These are phyloP conservation scores for Salisapilia sapeloensis DNA, from an alignment of 352 stramenopile species.

Conservation along the genomic window DNA sequence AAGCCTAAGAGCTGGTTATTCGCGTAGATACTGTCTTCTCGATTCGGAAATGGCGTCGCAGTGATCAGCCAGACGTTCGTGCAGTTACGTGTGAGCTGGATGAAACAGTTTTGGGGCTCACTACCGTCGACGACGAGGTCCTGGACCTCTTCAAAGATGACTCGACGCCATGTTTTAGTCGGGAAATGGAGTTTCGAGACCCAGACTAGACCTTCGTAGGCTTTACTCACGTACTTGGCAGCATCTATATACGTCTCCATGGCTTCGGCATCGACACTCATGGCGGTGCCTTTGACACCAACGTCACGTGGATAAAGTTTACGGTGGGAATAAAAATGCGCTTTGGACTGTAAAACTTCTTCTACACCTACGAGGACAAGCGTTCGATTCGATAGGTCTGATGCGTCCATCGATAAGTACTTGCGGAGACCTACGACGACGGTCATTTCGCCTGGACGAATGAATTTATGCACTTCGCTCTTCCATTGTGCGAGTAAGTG, in stretches of 20 bases:
- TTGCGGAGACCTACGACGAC: slow-evolving; percentile 40
- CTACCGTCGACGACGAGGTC: slow-evolving; percentile 64
- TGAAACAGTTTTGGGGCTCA: slow-evolving; percentile 59
- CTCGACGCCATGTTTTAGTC: slow-evolving; percentile 45
- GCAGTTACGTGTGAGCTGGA: slow-evolving; percentile 59
- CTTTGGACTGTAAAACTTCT: slow-evolving; percentile 40
- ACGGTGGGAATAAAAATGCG: slow-evolving; percentile 39
- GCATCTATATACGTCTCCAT: slow-evolving; percentile 48
- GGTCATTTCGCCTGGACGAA: slow-evolving; percentile 39
- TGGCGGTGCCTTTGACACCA: slow-evolving; percentile 10
- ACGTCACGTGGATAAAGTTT: slow-evolving; percentile 32
- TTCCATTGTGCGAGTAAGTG: slow-evolving; percentile 75
- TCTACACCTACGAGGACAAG: slow-evolving; percentile 68
- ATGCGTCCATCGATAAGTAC: slow-evolving; percentile 28
- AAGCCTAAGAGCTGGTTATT: slow-evolving; percentile 81
- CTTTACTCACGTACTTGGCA: slow-evolving; percentile 68
- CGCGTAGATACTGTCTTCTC: slow-evolving; percentile 68
- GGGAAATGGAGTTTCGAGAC: slow-evolving; percentile 43
- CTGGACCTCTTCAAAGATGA: slow-evolving; percentile 81
- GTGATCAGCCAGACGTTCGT: slow-evolving; percentile 78
- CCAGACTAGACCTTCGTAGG: slow-evolving; percentile 59
- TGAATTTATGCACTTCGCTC: slow-evolving; percentile 61
- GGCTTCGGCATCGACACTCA: slow-evolving; percentile 22
- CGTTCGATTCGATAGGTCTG: slow-evolving; percentile 49
- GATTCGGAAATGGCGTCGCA: slow-evolving; percentile 67